phyloP scores from a whole-genome alignment of 2,329 filamentous ascomycete species.

The Apiospora saccharicola region DNA sequence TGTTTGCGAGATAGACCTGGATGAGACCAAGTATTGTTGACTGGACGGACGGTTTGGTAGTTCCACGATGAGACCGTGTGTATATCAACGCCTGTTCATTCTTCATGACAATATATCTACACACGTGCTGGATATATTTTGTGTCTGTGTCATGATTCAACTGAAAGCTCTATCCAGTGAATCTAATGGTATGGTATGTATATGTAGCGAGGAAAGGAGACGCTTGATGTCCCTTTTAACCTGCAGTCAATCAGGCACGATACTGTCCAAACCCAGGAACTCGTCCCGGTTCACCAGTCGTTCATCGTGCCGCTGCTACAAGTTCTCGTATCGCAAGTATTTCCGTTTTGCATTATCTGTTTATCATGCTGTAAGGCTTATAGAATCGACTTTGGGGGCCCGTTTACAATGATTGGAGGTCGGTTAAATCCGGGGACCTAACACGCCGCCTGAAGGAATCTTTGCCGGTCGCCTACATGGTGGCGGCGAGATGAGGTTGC shows the following conservation, averaged over 20 bases:
- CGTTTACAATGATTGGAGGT: neutral
- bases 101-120: neutral
- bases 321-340: neutral
- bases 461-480: neutral
- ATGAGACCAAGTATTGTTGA: neutral
- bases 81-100: conserved; percentile 2
- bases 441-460: neutral
- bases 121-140: too few relatives aligned
- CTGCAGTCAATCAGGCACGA: neutral
- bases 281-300: neutral
- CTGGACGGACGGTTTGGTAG: neutral
- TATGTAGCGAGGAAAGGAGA: too few relatives aligned
- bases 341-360: neutral
- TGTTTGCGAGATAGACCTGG: neutral
- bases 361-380: neutral
- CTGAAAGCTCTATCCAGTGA: too few relatives aligned
- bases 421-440: neutral
- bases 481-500: conserved; percentile 3
- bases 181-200: too few relatives aligned
- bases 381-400: neutral
- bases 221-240: too few relatives aligned
- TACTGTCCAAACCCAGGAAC: neutral
- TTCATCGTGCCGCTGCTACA: neutral
- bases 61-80: neutral
- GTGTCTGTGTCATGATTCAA: too few relatives aligned